Base-by-base conservation (phyloP, 2,329 filamentous ascomycete genomes). In the Aspergillus sp. region DNA sequence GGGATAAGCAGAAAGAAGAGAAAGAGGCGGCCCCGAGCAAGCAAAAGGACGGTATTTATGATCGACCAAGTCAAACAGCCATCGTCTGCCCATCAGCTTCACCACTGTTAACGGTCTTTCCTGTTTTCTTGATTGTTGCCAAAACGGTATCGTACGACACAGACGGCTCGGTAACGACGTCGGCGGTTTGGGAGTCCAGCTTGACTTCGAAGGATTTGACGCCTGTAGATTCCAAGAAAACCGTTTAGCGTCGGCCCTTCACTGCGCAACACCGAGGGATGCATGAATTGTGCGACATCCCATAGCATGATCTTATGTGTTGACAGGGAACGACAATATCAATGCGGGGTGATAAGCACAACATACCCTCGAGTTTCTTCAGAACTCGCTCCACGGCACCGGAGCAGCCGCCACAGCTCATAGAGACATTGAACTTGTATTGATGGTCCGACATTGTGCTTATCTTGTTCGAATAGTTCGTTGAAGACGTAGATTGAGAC, bases 321-420 rank as follows among this genome's bases (percentile, higher is more conserved):
- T 19, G 17, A 37, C n/a, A 37, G 33, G 33, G n/a, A 9, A 37
- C 12, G 19, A 10, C 4, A 17, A 43, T 43, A 42, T 30, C 15
- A 46, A 37, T 32, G 37, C 23, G 32, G 19, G 32, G 19, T 22
- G 19, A 39, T 39, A 41, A 23, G 35, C 33, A 47, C 38, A 53
- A 71, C 81, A 56, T 66, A 95, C 90, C 90, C 17, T 94, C 86
- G 2, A 95, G 83, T 75, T 89, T 95, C 76, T 88, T 91, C 56
- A 98, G 82, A 41, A 96, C 90, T 45, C 90, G 82, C 73, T 95
- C 87, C 41, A 98, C 80, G 58, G 93, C 93, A 63, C 90, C 90
- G 41, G 90, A 96, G 84, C 93, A 98, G 69, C 93, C 93, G 67
- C 88, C 83, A 75, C 93, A 98, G 78, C 78, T 86, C 93, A 98